These are phyloP conservation scores for Penicillium diatomitis DNA, from an alignment of 495 filamentous ascomycete genomes.

Conservation along the genomic window DNA sequence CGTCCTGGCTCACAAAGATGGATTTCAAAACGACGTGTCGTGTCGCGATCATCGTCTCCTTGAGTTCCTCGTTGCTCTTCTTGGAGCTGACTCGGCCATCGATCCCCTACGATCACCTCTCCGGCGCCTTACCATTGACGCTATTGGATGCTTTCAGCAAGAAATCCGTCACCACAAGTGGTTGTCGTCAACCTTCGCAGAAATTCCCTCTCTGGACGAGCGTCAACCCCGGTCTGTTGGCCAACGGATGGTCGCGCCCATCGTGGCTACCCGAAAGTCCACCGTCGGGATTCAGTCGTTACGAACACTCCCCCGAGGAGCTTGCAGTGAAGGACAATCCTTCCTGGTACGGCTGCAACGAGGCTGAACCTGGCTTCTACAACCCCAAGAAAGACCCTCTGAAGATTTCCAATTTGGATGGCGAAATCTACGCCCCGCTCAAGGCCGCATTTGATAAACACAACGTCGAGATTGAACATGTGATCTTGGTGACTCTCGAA, in stretches of 20 bases:
- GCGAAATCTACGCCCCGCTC: constrained; percentile 23
- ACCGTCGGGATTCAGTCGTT: constrained; percentile 22
- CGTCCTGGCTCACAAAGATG: constrained; percentile 10
- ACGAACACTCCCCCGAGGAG: constrained; percentile 9
- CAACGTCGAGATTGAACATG: constrained; percentile 29
- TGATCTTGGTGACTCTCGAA: constrained; percentile 36
- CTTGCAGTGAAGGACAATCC: constrained; percentile 14
- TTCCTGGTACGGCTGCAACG: constrained; percentile 11
- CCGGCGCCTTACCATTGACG: constrained; percentile 22
- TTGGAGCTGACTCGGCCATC: constrained; percentile 17
- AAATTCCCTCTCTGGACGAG: constrained; percentile 16
- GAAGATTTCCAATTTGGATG: constrained; percentile 34
- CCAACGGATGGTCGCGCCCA: constrained; percentile 13
- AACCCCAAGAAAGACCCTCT: constrained; percentile 32
- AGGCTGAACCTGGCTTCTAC: constrained; percentile 19
- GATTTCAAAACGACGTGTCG: constrained; percentile 14
- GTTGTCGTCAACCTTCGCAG: constrained; percentile 15
- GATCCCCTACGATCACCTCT: constrained; percentile 27
- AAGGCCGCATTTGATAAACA: constrained; percentile 22
- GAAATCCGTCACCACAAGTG: constrained; percentile 9
- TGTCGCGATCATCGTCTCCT: constrained; percentile 8
- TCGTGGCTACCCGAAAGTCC: constrained; percentile 22
- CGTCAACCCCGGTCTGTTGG: constrained; percentile 2
- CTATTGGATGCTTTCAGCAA: constrained; percentile 21
- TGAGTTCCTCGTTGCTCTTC: constrained; percentile 15